These are phyloP conservation scores for Centaurea solstitialis DNA, from an alignment of 129 eudicot species.

Conservation along the genomic window DNA sequence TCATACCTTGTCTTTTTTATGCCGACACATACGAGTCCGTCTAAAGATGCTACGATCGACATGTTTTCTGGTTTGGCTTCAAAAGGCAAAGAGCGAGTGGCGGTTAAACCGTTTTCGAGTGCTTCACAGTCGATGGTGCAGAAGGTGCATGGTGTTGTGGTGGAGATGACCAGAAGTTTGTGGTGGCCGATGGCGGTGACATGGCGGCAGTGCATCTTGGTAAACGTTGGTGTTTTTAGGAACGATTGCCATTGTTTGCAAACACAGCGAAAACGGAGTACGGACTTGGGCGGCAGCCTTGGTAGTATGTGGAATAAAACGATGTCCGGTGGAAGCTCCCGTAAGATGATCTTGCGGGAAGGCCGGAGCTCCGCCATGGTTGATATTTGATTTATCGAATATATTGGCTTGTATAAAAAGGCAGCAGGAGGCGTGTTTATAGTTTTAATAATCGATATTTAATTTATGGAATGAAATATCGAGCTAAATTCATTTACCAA, in stretches of 20 bases:
- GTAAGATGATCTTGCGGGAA: background rate
- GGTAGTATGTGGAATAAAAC: background rate
- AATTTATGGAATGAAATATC: too few relatives aligned
- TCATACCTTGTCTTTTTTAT: background rate
- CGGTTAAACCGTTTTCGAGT: background rate
- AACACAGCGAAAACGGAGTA: background rate
- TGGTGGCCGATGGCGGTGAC: background rate
- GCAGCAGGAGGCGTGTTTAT: too few relatives aligned
- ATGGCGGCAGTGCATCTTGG: too few relatives aligned
- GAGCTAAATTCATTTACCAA: too few relatives aligned
- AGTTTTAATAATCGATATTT: too few relatives aligned
- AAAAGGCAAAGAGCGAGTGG: background rate
- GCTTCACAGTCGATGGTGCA: slow-evolving; percentile 11
- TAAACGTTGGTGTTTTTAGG: background rate
- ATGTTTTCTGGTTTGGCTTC: background rate
- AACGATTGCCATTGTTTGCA: background rate
- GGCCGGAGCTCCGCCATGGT: background rate
- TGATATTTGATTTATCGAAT: too few relatives aligned
- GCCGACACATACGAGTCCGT: slow-evolving; percentile 17
- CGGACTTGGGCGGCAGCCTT: background rate
- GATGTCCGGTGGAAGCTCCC: slow-evolving; percentile 2
- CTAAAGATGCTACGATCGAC: background rate
- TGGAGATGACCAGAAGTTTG: slow-evolving; percentile 2
- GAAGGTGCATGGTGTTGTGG: background rate
- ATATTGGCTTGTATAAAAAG: too few relatives aligned